Evolutionary conservation across 306 rosid species (phyloP).

Genomic region (Canavalia ensiformis): DNA sequence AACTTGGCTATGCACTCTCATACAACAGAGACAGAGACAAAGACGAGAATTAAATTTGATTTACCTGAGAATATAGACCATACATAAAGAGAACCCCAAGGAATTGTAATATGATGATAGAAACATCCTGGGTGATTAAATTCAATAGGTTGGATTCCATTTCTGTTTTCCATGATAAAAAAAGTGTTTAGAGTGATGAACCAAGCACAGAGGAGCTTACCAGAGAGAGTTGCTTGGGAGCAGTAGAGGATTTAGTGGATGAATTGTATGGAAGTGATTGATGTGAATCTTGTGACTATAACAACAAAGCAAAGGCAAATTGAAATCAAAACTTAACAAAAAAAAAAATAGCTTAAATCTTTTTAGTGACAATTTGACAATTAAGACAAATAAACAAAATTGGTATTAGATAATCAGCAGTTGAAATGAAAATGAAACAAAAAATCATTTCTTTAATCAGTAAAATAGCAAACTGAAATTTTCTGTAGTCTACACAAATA

Average conservation of each 20-base stretch:
- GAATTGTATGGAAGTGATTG: conserved; percentile 39
- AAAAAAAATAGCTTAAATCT: neutral
- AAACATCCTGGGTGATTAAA: conserved; percentile 54
- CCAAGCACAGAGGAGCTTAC: conserved; percentile 49
- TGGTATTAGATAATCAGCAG: neutral
- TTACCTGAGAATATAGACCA: conserved; percentile 53
- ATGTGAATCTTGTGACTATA: conserved; percentile 48
- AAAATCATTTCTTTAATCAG: neutral
- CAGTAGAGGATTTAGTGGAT: conserved; percentile 52
- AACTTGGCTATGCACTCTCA: neutral
- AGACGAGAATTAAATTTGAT: conserved; percentile 9
- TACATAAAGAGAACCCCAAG: conserved; percentile 51
- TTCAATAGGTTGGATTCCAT: conserved; percentile 16
- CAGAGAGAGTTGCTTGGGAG: conserved; percentile 44
- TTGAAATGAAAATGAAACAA: conserved; percentile 20
- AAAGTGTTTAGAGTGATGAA: conserved; percentile 27
- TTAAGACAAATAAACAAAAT: neutral
- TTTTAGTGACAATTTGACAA: neutral
- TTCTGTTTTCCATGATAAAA: conserved; percentile 22
- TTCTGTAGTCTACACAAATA: conserved; percentile 9
- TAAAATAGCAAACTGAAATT: conserved; percentile 3
- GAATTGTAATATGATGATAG: conserved; percentile 46
- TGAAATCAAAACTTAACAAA: neutral
- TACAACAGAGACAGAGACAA: neutral
- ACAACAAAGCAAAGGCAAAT: conserved; percentile 39